These are phyloP conservation scores for Lanmaoa rubissima DNA, from an alignment of 768 basidiomycete species.

Conservation along the genomic window DNA sequence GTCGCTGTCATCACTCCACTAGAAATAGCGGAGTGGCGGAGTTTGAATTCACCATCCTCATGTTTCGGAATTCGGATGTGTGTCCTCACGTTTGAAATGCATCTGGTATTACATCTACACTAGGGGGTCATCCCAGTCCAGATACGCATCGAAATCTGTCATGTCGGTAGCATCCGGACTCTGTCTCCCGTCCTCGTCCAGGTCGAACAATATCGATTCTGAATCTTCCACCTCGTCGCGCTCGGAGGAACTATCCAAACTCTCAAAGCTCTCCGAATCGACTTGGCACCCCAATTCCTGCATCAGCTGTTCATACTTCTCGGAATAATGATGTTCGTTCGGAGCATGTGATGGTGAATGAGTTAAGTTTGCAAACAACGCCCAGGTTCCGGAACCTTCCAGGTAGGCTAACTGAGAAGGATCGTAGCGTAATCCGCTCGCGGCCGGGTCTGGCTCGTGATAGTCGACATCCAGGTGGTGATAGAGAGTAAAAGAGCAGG, in stretches of 20 bases:
- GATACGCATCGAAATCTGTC: neutral
- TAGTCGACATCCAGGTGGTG: slow-evolving; percentile 14
- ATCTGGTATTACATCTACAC: slow-evolving; percentile 3
- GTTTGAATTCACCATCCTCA: slow-evolving; percentile 24
- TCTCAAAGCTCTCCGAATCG: slow-evolving; percentile 12
- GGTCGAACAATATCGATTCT: slow-evolving; percentile 19
- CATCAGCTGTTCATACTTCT: slow-evolving; percentile 17
- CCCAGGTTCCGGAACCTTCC: slow-evolving; percentile 19
- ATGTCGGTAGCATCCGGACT: slow-evolving; percentile 2
- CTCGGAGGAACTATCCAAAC: slow-evolving; percentile 3
- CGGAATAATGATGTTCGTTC: slow-evolving; percentile 12
- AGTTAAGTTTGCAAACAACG: slow-evolving; percentile 1
- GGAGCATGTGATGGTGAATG: slow-evolving; percentile 8
- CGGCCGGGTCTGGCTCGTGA: slow-evolving; percentile 10
- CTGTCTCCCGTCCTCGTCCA: neutral
- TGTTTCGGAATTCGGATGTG: slow-evolving; percentile 32
- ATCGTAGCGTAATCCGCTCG: slow-evolving; percentile 6
- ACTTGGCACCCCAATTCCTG: slow-evolving; percentile 2
- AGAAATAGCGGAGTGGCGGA: slow-evolving; percentile 30
- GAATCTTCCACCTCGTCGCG: slow-evolving; percentile 9
- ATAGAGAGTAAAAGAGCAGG: slow-evolving; percentile 15
- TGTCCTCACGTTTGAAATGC: slow-evolving; percentile 20
- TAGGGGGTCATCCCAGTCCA: slow-evolving; percentile 2
- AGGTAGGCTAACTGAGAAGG: slow-evolving; percentile 13
- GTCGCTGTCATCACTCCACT: slow-evolving; percentile 17